A percentile compares a stretch with the other conserved stretches of the same genome.
Conservation (phyloP, 2,329 filamentous ascomycete species). For the Ustulina deusta region DNA sequence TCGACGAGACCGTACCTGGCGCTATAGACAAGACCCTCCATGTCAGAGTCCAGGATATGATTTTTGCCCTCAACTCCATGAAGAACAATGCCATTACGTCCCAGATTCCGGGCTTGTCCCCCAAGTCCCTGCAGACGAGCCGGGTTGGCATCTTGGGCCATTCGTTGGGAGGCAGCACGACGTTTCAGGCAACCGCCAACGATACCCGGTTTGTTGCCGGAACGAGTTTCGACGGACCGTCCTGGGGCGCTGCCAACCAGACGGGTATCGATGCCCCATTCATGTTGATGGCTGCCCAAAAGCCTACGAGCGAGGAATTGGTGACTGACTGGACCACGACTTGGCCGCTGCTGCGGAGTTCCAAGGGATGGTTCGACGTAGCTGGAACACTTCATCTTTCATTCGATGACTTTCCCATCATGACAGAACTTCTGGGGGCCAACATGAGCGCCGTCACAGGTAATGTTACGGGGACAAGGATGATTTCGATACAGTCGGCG, state of each 20-base stretch:
- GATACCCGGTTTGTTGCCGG: slow-evolving; percentile 29
- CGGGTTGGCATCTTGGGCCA: slow-evolving; percentile 22
- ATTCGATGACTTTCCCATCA: slow-evolving; percentile 23
- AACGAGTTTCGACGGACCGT: slow-evolving; percentile 23
- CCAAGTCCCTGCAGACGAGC: neutral
- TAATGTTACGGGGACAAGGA: slow-evolving; percentile 28
- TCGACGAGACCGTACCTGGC: neutral
- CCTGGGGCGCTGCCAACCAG: slow-evolving; percentile 25
- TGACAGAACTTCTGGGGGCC: slow-evolving; percentile 9
- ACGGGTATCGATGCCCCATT: slow-evolving; percentile 14
- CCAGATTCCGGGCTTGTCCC: slow-evolving; percentile 10
- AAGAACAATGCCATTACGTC: slow-evolving; percentile 22
- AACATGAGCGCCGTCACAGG: neutral
- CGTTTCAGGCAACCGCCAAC: slow-evolving; percentile 17
- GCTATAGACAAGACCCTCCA: slow-evolving; percentile 6
- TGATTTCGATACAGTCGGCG: slow-evolving; percentile 21
- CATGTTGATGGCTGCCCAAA: slow-evolving; percentile 18
- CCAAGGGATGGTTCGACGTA: slow-evolving; percentile 25
- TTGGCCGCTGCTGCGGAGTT: slow-evolving; percentile 18
- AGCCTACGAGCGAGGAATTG: slow-evolving; percentile 16
- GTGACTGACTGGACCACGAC: slow-evolving; percentile 1
- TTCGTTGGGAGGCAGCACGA: slow-evolving; percentile 28
- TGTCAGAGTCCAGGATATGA: slow-evolving; percentile 19
- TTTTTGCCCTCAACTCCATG: slow-evolving; percentile 25
- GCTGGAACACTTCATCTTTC: slow-evolving; percentile 22